Percentiles rank a stretch among this genome's conserved stretches.
phyloP scores from a whole-genome alignment of 306 rosid species.

The Citrullus amarus region DNA sequence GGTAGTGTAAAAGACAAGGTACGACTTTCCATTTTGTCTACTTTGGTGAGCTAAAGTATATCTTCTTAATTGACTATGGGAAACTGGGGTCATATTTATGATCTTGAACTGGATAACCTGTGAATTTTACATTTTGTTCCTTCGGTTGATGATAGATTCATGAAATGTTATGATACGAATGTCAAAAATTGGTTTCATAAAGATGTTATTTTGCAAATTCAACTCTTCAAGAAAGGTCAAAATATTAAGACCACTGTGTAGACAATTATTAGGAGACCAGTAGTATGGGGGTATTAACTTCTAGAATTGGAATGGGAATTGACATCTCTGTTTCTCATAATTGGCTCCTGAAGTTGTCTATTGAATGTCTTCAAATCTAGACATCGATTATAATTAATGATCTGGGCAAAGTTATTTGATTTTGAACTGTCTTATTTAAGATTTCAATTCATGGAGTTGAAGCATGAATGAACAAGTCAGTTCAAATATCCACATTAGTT shows the following conservation, averaged over 20 bases:
- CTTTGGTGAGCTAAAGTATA: neutral
- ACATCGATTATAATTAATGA: neutral
- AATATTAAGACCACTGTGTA: neutral
- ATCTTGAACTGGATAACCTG: neutral
- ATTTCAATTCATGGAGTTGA: neutral
- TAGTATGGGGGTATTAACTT: neutral
- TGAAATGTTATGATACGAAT: neutral
- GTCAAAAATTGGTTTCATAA: neutral
- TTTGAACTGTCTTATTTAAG: neutral
- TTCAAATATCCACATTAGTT: neutral
- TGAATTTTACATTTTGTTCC: neutral
- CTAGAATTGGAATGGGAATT: neutral
- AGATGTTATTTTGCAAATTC: neutral
- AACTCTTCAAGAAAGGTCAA: neutral
- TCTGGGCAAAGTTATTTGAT: neutral
- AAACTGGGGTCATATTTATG: neutral
- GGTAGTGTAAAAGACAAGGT: slow-evolving; percentile 84
- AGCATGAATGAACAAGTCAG: neutral
- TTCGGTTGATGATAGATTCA: neutral
- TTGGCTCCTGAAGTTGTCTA: neutral
- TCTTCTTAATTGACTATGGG: neutral
- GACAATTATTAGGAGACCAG: neutral
- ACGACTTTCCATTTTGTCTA: slow-evolving; percentile 8
- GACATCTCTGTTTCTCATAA: neutral
- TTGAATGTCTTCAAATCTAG: neutral